Evolutionary conservation across 2,329 filamentous ascomycete species (phyloP), one percentile per base, ranked within the genome.

Genomic region (Scleromitrula shiraiana): DNA sequence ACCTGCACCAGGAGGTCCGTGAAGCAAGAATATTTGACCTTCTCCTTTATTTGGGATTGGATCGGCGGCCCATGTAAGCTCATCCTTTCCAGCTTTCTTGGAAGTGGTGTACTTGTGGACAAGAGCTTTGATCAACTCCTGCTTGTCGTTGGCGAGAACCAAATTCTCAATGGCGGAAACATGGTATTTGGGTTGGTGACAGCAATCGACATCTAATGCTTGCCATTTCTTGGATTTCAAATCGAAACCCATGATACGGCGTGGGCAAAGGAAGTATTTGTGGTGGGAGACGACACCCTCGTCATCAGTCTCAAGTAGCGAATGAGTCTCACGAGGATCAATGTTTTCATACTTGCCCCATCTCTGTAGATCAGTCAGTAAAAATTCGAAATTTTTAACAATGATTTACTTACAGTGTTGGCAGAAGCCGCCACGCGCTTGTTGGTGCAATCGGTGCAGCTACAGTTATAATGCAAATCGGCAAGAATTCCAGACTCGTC

Each of bases 221-320:
- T 57, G 51, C 54, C 54, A 56, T 26, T 53, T 54, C 39, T 55
- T 56, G n/a, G 53, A 55, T 32, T 56, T 56, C 26, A 56, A 45
- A 24, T 55, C 54, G 36, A 56, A 56, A 4, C 54, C 54, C 53
- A 55, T 55, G 17, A 56, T 55, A 19, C 53, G 46, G 20, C 54
- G 49, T 15, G 53, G 53, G 27, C 50, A 56, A 8, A 56, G 47
- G 36, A 56, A 56, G 30, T 56, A 56, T 40, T 46, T 44, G 23
- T 56, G 54, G n/a, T 46, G 41, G 9, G 42, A 40, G 15, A 46
- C 19, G 9, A 22, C 17, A 6, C 52, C 52, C n/a, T 42, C 26
- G 19, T 36, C 41, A 5, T 46, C 45, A 2, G 39, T 47, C 5
- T 35, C 38, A 6, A 39, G 35, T 9, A 56, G 48, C 12, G 46